Conservation (phyloP, 371 early-diverging fungal species). For the Circinella umbellata region DNA sequence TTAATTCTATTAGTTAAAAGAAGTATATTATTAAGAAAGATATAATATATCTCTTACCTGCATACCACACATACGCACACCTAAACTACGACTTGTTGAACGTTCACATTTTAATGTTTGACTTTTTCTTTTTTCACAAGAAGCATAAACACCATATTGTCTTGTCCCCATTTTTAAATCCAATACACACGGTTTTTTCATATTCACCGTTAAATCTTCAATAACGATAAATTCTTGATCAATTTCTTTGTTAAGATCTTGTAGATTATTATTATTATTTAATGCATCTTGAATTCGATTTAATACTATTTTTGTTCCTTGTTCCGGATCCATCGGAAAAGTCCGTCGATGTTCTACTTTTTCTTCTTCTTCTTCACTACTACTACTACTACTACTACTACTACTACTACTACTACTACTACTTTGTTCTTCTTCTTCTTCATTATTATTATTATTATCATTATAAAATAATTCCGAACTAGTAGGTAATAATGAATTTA, state of each 20-base stretch:
- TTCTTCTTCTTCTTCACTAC: too few relatives aligned
- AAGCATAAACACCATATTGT: conserved; percentile 90
- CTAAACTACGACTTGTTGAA: conserved; percentile 86
- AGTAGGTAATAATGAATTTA: background rate
- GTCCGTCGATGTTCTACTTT: background rate
- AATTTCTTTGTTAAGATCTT: background rate
- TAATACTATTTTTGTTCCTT: background rate
- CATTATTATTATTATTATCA: conserved; percentile 8
- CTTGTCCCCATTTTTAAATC: conserved; percentile 97
- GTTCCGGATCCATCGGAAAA: background rate
- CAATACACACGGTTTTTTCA: conserved; percentile 86
- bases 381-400: too few relatives aligned
- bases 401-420: too few relatives aligned
- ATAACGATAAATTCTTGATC: conserved; percentile 82
- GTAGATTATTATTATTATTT: background rate
- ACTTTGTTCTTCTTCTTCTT: background rate
- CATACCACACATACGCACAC: conserved; percentile 96
- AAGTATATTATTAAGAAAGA: too few relatives aligned
- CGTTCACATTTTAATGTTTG: conserved; percentile 88
- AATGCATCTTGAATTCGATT: background rate
- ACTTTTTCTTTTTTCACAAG: conserved; percentile 75
- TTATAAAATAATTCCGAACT: background rate
- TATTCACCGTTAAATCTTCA: conserved; percentile 87
- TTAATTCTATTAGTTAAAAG: background rate
- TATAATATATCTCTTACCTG: too few relatives aligned